Evolutionary conservation across 352 stramenopile genomes (phyloP).

Genomic region (Globisporangium spinosum): DNA sequence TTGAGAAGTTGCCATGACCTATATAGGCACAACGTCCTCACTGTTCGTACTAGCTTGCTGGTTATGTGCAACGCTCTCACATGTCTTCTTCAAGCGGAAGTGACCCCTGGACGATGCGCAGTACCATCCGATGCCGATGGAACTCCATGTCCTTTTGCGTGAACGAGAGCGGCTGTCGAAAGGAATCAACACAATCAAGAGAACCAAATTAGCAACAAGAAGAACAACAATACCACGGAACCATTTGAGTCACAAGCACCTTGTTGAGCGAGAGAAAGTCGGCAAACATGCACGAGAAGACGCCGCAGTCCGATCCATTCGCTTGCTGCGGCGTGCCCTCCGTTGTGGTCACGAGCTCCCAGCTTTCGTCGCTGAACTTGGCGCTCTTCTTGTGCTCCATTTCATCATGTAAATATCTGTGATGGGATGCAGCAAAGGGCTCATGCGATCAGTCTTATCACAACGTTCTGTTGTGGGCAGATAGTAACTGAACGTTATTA

Average conservation of each 20-base stretch:
- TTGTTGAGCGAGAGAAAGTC: conserved; percentile 69
- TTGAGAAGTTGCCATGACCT: background rate
- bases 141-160: conserved; percentile 83
- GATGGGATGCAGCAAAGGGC: background rate
- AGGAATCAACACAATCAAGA: background rate
- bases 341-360: conserved; percentile 57
- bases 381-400: conserved; percentile 83
- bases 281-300: conserved; percentile 87
- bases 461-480: background rate
- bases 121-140: conserved; percentile 78
- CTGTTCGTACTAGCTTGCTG: background rate
- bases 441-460: background rate
- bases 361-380: conserved; percentile 53
- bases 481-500: background rate
- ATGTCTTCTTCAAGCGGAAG: conserved; percentile 69
- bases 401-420: conserved; percentile 80
- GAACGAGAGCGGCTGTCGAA: conserved; percentile 52
- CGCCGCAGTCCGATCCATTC: conserved; percentile 83
- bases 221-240: background rate
- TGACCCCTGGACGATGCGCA: conserved; percentile 60
- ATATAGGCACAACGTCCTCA: background rate
- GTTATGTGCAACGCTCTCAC: conserved; percentile 21
- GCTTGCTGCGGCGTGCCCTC: conserved; percentile 67
- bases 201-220: background rate
- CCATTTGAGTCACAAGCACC: conserved; percentile 27